Conservation (phyloP, 495 filamentous ascomycete genomes). For the Podospora sp. region DNA sequence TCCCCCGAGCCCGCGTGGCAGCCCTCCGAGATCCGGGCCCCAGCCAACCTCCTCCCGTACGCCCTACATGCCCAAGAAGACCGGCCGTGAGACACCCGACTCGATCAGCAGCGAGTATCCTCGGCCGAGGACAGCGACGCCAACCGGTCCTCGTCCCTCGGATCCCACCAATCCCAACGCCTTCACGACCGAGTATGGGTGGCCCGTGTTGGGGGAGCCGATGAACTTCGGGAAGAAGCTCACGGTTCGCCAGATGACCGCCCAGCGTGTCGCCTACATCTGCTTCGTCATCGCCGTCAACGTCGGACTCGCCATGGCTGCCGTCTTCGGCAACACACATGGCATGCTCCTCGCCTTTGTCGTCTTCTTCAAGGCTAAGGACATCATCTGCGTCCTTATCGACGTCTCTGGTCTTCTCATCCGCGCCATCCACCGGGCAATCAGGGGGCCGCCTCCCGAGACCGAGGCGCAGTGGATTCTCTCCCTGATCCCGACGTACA, state of each 20-base stretch:
- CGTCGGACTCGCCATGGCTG: slow-evolving; percentile 9
- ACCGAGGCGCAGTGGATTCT: slow-evolving; percentile 4
- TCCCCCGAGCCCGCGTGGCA: background rate
- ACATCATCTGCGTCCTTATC: slow-evolving; percentile 10
- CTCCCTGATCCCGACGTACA: slow-evolving; percentile 12
- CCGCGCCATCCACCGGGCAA: background rate
- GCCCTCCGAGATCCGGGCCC: too few species aligned
- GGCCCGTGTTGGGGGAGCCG: background rate
- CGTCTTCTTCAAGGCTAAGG: slow-evolving; percentile 16
- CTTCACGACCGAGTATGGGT: slow-evolving; percentile 4
- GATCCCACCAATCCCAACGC: background rate
- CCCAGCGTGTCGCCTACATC: slow-evolving; percentile 4
- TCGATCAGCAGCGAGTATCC: slow-evolving; percentile 1
- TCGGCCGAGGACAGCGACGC: slow-evolving; percentile 6
- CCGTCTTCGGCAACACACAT: background rate
- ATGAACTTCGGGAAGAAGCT: slow-evolving; percentile 6
- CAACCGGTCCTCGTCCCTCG: background rate
- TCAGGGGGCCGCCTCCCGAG: background rate
- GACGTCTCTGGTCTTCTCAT: background rate
- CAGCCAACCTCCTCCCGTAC: background rate
- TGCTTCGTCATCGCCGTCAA: slow-evolving; percentile 1
- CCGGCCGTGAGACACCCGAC: background rate
- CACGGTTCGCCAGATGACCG: background rate
- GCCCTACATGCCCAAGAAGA: too few species aligned
- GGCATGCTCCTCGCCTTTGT: slow-evolving; percentile 6